phyloP scores from a whole-genome alignment of 2,329 filamentous ascomycete species.

The Emergomyces orientalis region DNA sequence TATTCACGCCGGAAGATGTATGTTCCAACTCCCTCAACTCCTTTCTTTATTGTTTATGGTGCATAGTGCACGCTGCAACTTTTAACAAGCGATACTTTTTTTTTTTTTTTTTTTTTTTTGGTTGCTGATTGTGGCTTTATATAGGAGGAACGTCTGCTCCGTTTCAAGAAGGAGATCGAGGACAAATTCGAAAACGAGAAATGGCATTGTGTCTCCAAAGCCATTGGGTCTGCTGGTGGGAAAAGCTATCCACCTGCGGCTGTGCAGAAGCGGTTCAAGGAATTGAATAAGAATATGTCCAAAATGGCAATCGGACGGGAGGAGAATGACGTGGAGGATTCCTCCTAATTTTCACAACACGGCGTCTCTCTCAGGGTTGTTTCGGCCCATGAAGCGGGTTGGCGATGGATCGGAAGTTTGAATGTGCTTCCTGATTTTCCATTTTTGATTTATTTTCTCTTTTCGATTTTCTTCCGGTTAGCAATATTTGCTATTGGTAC shows the following conservation, averaged over 20 bases:
- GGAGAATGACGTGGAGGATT: not conserved
- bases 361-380: not conserved
- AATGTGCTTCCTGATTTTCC: not conserved
- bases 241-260: slow-evolving; percentile 26
- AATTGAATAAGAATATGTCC: slow-evolving; percentile 24
- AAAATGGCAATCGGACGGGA: not conserved
- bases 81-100: not conserved
- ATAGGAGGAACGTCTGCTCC: slow-evolving; percentile 25
- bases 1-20: slow-evolving; percentile 30
- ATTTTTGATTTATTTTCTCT: not conserved
- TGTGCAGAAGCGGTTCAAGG: slow-evolving; percentile 35
- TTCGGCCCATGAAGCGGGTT: not conserved
- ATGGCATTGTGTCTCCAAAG: slow-evolving; percentile 30
- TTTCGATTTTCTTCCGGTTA: not conserved
- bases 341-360: not conserved
- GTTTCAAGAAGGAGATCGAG: slow-evolving; percentile 33
- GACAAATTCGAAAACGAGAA: slow-evolving; percentile 32
- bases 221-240: slow-evolving; percentile 25
- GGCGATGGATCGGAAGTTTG: not conserved
- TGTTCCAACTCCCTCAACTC: slow-evolving; percentile 9
- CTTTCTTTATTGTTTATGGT: not conserved
- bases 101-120: not conserved
- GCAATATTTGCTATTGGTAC: not conserved
- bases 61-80: not conserved
- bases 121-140: not conserved